Base-by-base conservation (phyloP, 495 filamentous ascomycete genomes). In the Trichoderma virens region DNA sequence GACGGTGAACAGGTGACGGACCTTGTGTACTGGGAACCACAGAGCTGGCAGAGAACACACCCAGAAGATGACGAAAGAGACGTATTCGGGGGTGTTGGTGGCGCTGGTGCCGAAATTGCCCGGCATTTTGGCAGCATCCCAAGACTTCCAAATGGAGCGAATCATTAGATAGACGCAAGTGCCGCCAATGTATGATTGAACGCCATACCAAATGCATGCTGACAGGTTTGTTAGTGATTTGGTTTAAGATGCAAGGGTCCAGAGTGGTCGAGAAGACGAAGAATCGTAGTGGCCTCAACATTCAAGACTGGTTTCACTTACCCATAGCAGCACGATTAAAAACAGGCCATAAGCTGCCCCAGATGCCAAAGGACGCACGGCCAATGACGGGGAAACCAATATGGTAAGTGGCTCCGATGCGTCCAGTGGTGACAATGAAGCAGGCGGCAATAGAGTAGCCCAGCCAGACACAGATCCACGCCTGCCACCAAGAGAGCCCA, bases 401-500 rank as follows among this genome's bases (percentile, higher is more conserved):
- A 74, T 93, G 88, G 76, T 96, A 96, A 32, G 85, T 88, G n/a
- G 92, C 89, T 62, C 91, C 91, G 67, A 96, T 94, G 61, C 90
- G 88, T 71, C 91, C 92, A 20, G 90, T 93, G 69, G 86, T 61
- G 69, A 83, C 87, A 65, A 96, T 84, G 74, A 96, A 94, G 67
- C 69, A 76, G 23, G 82, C 90, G 0, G 91, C 84, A 66, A 96
- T 86, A 45, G 85, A 80, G 70, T 96, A 96, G 61, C 92, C 92
- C 28, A 91, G 78, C 89, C 89, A 92, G n/a, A 86, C 82, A 72
- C 91, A 94, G 14, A 97, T 78, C 93, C 92, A 97, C 2, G 90
- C 86, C 75, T 97, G 92, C 93, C 93, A 97, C 93, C 93, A 97
- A 5, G 91, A 90, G 59, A 97, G 79, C 7, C 92, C 90, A 64